These are phyloP conservation scores for Trichoderma koningiopsis DNA, from an alignment of 2,329 filamentous ascomycete genomes.

Conservation along the genomic window DNA sequence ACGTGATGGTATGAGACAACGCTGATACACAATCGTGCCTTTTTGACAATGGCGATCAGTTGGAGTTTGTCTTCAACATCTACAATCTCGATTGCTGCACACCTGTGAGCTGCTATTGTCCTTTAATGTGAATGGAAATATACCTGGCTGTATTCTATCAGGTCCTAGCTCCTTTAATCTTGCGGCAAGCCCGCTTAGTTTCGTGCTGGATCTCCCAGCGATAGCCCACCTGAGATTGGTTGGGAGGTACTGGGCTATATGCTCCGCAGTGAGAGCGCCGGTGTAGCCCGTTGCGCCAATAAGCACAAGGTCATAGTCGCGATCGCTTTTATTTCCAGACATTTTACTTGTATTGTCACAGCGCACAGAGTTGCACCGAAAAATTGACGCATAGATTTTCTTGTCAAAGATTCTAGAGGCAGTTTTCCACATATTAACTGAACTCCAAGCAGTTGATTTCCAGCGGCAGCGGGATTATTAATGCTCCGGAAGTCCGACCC, in stretches of 20 bases:
- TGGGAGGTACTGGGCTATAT: conserved; percentile 70
- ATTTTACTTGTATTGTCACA: not conserved
- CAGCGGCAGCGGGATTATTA: not conserved
- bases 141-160: not conserved
- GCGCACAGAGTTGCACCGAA: no score
- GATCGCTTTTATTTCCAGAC: conserved; percentile 30
- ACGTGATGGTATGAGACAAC: not conserved
- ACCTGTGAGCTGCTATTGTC: not conserved
- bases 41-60: conserved; percentile 39
- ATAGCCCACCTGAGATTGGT: conserved; percentile 87
- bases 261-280: conserved; percentile 72
- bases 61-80: not conserved
- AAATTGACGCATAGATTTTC: no score
- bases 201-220: conserved; percentile 74
- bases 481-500: not conserved
- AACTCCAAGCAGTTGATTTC: not conserved
- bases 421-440: not conserved
- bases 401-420: not conserved
- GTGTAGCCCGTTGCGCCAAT: conserved; percentile 75
- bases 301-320: conserved; percentile 59
- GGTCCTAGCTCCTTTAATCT: not conserved
- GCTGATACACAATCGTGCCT: not conserved
- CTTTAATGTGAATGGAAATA: not conserved
- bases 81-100: not conserved
- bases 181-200: conserved; percentile 64